These are phyloP conservation scores for Sordariomycetes sp. DNA, from an alignment of 2,329 filamentous ascomycete species.

Conservation along the genomic window DNA sequence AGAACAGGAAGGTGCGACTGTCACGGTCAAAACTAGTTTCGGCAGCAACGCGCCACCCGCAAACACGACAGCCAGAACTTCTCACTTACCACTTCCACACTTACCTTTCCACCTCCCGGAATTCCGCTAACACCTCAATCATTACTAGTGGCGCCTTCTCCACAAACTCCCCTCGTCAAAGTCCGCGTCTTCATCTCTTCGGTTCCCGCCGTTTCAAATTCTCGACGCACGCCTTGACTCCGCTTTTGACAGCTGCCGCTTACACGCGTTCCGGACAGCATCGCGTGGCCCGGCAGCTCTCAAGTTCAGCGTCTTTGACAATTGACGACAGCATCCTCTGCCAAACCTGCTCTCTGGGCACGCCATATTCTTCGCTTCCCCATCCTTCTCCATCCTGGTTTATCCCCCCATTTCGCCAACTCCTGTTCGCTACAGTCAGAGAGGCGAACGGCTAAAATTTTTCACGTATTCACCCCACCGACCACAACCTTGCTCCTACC, in stretches of 20 bases:
- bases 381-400: not conserved
- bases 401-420: not conserved
- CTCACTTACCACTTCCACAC: not conserved
- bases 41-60: not conserved
- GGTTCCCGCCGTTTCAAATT: not conserved
- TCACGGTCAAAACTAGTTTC: not conserved
- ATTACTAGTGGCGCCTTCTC: not conserved
- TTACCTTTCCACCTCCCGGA: not conserved
- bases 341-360: not conserved
- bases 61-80: not conserved
- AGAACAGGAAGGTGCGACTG: not conserved
- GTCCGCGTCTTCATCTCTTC: not conserved
- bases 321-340: not conserved
- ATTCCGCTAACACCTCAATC: not conserved
- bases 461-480: not conserved
- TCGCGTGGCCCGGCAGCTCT: not conserved
- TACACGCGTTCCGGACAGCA: not conserved
- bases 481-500: not conserved
- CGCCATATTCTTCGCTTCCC: not conserved
- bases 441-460: not conserved
- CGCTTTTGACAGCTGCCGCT: not conserved
- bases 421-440: not conserved
- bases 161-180: not conserved
- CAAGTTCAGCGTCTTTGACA: not conserved
- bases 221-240: not conserved